Conservation (phyloP, 2,329 filamentous ascomycete genomes). For the Beauveria scarabaeidicola region DNA sequence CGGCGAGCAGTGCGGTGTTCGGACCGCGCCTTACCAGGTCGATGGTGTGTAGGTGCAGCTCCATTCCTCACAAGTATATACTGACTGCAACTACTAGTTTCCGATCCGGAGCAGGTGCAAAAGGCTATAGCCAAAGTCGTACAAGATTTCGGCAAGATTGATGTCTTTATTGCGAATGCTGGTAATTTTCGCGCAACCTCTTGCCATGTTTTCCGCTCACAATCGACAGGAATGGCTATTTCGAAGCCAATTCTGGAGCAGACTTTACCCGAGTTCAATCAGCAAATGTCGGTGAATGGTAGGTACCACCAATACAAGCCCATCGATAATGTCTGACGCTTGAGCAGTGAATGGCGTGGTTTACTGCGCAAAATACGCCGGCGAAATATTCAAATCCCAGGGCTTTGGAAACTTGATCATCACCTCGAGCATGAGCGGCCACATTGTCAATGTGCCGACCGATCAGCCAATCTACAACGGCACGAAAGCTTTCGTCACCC, state of each 20-base stretch:
- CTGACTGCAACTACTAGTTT: constrained; percentile 23
- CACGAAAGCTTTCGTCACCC: constrained; percentile 46
- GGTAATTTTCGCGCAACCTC: constrained; percentile 18
- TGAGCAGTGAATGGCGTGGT: constrained; percentile 36
- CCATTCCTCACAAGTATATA: background rate
- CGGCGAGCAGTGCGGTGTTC: constrained; percentile 25
- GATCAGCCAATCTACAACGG: constrained; percentile 50
- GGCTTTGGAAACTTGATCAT: constrained; percentile 43
- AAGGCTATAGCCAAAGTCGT: constrained; percentile 25
- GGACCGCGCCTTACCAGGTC: constrained; percentile 8
- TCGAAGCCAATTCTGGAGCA: constrained; percentile 48
- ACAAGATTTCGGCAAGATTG: constrained; percentile 32
- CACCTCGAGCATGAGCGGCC: constrained; percentile 40
- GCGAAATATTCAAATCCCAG: constrained; percentile 34
- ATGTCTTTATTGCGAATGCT: constrained; percentile 36
- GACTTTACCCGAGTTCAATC: constrained; percentile 40
- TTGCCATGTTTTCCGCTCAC: background rate
- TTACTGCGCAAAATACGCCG: constrained; percentile 34
- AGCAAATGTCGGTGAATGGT: constrained; percentile 47
- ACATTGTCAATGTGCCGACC: constrained; percentile 42
- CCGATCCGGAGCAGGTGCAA: constrained; percentile 28
- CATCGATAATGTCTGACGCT: too few relatives aligned
- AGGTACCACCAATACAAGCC: constrained; percentile 12
- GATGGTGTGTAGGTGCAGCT: background rate
- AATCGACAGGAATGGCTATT: constrained; percentile 34